These are phyloP conservation scores for Agarophyton chilense DNA, from an alignment of 23 red algal species.

Conservation along the genomic window DNA sequence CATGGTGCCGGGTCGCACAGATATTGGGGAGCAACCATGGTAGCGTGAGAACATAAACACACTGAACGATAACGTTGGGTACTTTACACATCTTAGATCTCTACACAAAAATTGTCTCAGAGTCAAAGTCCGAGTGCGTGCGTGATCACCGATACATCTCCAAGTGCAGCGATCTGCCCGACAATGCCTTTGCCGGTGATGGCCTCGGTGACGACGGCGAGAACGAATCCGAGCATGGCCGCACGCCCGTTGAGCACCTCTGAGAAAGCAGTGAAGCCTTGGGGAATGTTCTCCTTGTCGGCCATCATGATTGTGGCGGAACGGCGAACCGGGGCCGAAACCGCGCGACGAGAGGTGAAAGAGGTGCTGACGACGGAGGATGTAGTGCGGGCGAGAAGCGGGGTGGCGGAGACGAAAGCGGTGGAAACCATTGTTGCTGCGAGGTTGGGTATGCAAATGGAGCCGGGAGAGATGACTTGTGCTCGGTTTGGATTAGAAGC, in stretches of 20 bases:
- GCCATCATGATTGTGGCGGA: slow-evolving; percentile 34
- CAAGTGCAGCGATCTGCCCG: slow-evolving; percentile 38
- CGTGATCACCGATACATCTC: background rate
- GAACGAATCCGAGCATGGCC: slow-evolving; percentile 53
- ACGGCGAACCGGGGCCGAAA: background rate
- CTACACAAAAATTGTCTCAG: too few species aligned
- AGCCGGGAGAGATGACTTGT: too few species aligned
- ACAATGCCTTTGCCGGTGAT: slow-evolving; percentile 59
- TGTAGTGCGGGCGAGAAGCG: slow-evolving; percentile 10
- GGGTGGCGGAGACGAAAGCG: slow-evolving; percentile 55
- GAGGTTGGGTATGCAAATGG: too few species aligned
- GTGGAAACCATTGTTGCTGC: slow-evolving; percentile 47
- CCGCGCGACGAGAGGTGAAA: slow-evolving; percentile 17
- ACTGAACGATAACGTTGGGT: too few species aligned
- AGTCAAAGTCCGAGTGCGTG: too few species aligned
- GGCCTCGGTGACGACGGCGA: slow-evolving; percentile 51
- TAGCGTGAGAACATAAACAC: too few species aligned
- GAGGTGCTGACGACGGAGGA: background rate
- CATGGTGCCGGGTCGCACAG: too few species aligned
- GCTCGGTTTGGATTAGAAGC: too few species aligned
- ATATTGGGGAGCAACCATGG: too few species aligned
- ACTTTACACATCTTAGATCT: too few species aligned
- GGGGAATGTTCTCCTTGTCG: slow-evolving; percentile 35
- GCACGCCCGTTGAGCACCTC: slow-evolving; percentile 64
- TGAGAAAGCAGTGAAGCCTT: slow-evolving; percentile 57